phyloP scores from a whole-genome alignment of 345 rosid species.

The Luvunga scandens region DNA sequence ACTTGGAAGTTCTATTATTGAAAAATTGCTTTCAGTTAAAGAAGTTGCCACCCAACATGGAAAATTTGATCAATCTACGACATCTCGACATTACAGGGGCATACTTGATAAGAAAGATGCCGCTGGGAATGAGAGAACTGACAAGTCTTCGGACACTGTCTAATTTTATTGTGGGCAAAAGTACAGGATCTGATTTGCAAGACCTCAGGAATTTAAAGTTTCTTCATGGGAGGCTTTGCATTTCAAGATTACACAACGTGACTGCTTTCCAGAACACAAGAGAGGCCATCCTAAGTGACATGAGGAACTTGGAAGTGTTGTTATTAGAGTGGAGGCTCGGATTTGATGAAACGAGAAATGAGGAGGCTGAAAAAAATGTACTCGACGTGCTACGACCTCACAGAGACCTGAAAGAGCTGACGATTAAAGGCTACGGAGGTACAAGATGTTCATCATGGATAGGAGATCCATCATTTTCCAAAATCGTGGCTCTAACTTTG shows the following conservation, averaged over 20 bases:
- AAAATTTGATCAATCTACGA: neutral
- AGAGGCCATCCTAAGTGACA: neutral
- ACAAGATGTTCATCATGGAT: neutral
- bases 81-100: constrained; percentile 4
- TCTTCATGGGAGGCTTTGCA: neutral
- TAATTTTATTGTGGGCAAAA: neutral
- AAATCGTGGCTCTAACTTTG: neutral
- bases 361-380: neutral
- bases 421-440: neutral
- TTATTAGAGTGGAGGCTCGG: neutral
- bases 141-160: neutral
- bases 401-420: neutral
- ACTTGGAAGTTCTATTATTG: neutral
- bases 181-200: neutral
- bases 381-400: neutral
- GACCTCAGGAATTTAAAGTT: neutral
- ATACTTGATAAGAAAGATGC: neutral
- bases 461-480: neutral
- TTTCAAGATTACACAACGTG: neutral
- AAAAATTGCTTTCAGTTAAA: neutral
- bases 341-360: neutral
- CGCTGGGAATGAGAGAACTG: neutral
- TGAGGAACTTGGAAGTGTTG: neutral
- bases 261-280: neutral
- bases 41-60: neutral